Evolutionary conservation across 495 filamentous ascomycete species (phyloP), one percentile per base, ranked within the genome.

Genomic region (Cercophora sp.): DNA sequence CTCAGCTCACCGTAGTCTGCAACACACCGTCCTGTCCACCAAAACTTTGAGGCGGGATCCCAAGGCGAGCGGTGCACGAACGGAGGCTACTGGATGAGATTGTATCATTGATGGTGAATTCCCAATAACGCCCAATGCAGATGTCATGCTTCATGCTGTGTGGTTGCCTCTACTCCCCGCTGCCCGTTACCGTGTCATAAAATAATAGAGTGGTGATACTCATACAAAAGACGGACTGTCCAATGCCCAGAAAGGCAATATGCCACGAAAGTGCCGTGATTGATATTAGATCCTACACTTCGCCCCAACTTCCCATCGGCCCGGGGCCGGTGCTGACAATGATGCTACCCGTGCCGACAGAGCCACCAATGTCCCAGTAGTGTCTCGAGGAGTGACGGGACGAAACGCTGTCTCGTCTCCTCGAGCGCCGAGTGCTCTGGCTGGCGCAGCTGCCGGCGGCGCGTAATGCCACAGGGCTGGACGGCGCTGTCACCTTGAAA

Each of bases 321-420:
- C n/a, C n/a, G n/a, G n/a, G n/a, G 5, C 83, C 84, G 36, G 80
- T 78, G 44, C 80, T 76, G 3, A 79, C 80, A 66, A 86, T 79
- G 26, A 81, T 76, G 58, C 84, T 87, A 3, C 80, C 85, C 51
- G 83, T 89, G 6, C 87, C 87, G 11, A 88, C 80, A 56, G 84
- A 88, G 24, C 72, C 86, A 19, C 88, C 87, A 44, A 92, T 80
- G 65, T 94, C 90, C 91, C 91, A 95, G 66, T 89, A 96, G 51
- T 76, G 74, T 8, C 73, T 62, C 4, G 71, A 74, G 51, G 73
- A 94, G 54, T 72, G 68, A 51, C 86, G 72, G 31, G 80, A 86
- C 19, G 85, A 88, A 9, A 79, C 69, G 53, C 78, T 83, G 63
- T 80, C 66, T 70, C 76, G 66, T 63, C 78, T 68, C 51, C 80